These are phyloP conservation scores for Euryodendron excelsum DNA, from an alignment of 148 eudicot genomes.

Conservation along the genomic window DNA sequence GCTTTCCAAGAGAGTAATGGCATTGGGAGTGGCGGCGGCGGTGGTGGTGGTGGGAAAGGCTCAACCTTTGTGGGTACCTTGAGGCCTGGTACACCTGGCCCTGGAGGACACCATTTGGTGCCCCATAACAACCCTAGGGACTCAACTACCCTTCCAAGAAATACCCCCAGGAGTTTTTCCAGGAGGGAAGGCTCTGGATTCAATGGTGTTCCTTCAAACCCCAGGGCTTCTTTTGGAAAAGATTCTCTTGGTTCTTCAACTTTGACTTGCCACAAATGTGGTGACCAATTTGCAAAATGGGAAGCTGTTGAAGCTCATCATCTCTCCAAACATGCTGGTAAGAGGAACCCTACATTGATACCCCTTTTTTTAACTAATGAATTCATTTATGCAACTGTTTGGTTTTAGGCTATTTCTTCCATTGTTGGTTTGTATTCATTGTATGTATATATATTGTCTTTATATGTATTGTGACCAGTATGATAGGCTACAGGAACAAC, in stretches of 20 bases:
- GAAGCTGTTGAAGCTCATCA: constrained; percentile 61
- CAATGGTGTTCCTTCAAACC: constrained; percentile 22
- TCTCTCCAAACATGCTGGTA: constrained; percentile 73
- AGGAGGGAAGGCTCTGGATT: constrained; percentile 20
- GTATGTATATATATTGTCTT: too few relatives aligned
- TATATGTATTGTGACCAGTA: too few relatives aligned
- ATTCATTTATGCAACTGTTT: too few relatives aligned
- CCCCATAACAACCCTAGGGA: constrained; percentile 14
- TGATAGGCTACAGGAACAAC: too few relatives aligned
- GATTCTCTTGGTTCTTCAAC: constrained; percentile 17
- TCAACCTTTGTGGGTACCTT: constrained; percentile 30
- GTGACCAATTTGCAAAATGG: constrained; percentile 50
- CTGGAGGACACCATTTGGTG: constrained; percentile 17
- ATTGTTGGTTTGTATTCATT: too few relatives aligned
- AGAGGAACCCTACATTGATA: neutral
- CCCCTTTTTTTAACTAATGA: too few relatives aligned
- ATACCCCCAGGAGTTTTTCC: constrained; percentile 13
- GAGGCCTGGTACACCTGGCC: constrained; percentile 40
- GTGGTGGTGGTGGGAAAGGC: constrained; percentile 13
- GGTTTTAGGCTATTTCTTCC: too few relatives aligned
- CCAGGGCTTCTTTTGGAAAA: constrained; percentile 22
- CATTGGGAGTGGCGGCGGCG: neutral
- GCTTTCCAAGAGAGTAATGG: constrained; percentile 10
- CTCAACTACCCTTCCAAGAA: constrained; percentile 25
- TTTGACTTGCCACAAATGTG: constrained; percentile 52